These are phyloP conservation scores for Globisporangium polare DNA, from an alignment of 352 stramenopile genomes.

Conservation along the genomic window DNA sequence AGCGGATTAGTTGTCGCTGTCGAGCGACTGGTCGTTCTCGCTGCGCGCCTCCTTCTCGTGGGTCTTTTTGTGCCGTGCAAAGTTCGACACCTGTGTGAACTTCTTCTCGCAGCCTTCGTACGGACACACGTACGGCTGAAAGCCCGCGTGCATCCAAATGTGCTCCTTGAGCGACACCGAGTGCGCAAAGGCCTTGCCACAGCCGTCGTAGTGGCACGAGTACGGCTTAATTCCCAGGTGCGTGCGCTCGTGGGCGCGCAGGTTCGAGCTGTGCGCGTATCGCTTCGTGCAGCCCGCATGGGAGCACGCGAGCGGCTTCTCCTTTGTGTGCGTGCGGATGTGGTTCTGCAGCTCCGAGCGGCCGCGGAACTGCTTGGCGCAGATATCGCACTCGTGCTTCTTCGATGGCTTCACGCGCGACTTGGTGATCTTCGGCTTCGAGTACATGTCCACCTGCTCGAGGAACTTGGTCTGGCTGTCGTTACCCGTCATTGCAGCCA, in stretches of 20 bases:
- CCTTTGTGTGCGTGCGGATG: constrained; percentile 87
- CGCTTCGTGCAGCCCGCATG: constrained; percentile 84
- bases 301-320: constrained; percentile 88
- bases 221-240: constrained; percentile 90
- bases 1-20: constrained; percentile 34
- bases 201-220: constrained; percentile 87
- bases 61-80: constrained; percentile 85
- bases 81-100: constrained; percentile 88
- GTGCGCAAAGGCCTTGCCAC: constrained; percentile 88
- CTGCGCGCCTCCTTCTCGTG: constrained; percentile 74
- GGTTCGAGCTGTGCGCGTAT: constrained; percentile 89
- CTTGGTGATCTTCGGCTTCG: constrained; percentile 84
- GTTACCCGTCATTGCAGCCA: constrained; percentile 62
- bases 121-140: constrained; percentile 90
- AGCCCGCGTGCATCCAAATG: constrained; percentile 89
- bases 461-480: constrained; percentile 85
- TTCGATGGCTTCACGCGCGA: constrained; percentile 84
- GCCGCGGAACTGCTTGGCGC: constrained; percentile 80
- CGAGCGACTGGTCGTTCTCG: constrained; percentile 39
- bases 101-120: constrained; percentile 87
- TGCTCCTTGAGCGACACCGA: constrained; percentile 91
- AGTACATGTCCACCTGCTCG: constrained; percentile 88
- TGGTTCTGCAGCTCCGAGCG: constrained; percentile 86
- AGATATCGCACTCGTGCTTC: constrained; percentile 85
- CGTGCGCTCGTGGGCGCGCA: constrained; percentile 89